Percentiles rank a stretch among this genome's conserved stretches.
These are phyloP conservation scores for Lyophyllum atratum DNA, from an alignment of 768 basidiomycete genomes.

Conservation along the genomic window DNA sequence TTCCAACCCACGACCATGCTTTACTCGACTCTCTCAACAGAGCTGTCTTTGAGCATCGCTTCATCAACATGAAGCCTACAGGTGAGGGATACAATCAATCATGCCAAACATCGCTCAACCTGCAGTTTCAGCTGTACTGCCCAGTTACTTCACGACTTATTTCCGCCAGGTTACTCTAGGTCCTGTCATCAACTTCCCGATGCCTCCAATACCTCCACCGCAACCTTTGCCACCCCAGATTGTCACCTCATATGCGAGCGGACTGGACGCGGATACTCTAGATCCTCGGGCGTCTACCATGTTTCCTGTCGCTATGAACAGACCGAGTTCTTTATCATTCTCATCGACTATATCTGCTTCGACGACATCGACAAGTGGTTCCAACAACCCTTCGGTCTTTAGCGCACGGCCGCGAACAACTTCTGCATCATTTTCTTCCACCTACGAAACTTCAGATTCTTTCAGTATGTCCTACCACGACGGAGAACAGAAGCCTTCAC, in stretches of 20 bases:
- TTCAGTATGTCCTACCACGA: slow-evolving; percentile 13
- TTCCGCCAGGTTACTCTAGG: slow-evolving; percentile 66
- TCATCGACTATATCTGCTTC: slow-evolving; percentile 49
- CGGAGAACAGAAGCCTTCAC: slow-evolving; percentile 14
- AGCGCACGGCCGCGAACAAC: slow-evolving; percentile 27
- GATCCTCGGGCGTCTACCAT: slow-evolving; percentile 37
- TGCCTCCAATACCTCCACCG: slow-evolving; percentile 70
- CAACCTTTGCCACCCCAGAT: slow-evolving; percentile 54
- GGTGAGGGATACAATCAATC: slow-evolving; percentile 37
- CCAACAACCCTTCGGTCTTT: slow-evolving; percentile 24
- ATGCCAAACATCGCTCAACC: not conserved
- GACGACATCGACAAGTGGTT: slow-evolving; percentile 32
- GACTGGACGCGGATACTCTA: slow-evolving; percentile 33
- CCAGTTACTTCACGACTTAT: slow-evolving; percentile 69
- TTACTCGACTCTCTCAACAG: slow-evolving; percentile 67
- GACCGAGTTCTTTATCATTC: slow-evolving; percentile 53
- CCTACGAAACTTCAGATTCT: slow-evolving; percentile 22
- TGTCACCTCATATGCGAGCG: slow-evolving; percentile 38
- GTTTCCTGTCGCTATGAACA: slow-evolving; percentile 35
- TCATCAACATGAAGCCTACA: slow-evolving; percentile 71
- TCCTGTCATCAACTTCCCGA: slow-evolving; percentile 63
- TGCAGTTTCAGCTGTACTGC: slow-evolving; percentile 54
- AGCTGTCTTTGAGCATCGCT: slow-evolving; percentile 69
- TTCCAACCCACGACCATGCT: slow-evolving; percentile 63
- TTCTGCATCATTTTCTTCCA: slow-evolving; percentile 35